Base-by-base conservation (phyloP, 2,329 filamentous ascomycete genomes). In the Stagonosporopsis vannaccii region DNA sequence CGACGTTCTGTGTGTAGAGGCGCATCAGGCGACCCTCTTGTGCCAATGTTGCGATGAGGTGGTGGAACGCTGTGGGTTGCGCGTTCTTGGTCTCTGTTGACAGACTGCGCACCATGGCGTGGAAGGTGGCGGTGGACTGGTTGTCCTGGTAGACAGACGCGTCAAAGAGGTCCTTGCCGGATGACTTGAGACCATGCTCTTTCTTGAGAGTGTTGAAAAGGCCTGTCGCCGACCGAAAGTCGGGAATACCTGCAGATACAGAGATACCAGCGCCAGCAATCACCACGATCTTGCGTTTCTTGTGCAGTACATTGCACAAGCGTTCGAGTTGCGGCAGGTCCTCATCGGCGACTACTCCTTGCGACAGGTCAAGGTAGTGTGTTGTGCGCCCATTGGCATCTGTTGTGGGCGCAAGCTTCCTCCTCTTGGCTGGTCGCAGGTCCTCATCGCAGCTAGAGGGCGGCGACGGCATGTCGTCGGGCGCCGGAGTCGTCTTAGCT, bases 261-360 rank as follows among this genome's bases (percentile, higher is more conserved):
- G 95, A 98, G 69, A 99, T 99, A 60, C 95, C 95, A 62, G 95
- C 95, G 56, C 95, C 95, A 42, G 94, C 95, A 74, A 99, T 90
- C 47, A 98, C 91, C 30, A 99, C 92, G 73, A 99, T 96, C 80
- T 97, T 97, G 79, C 93, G 91, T 81, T 95, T 95, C 72, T 90
- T 92, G 69, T 90, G 89, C 52, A 99, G 78, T 22, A 88, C 88
- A 39, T 87, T 85, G 40, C 93, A 79, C 26, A 99, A 81, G 52
- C 87, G 85, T 58, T 90, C 84, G 35, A 97, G 80, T 67, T 88
- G 84, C 26, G 79, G 75, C 60, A 83, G 78, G 59, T 94, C 85
- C 44, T 82, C 80, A 15, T 82, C 79, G 35, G 79, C 78, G 40
- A 86, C 77, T 12, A 86, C 77, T 12, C 83, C 78, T 50, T 80